Conservation (phyloP, 768 basidiomycete genomes). For the Amanita subjunquillea region DNA sequence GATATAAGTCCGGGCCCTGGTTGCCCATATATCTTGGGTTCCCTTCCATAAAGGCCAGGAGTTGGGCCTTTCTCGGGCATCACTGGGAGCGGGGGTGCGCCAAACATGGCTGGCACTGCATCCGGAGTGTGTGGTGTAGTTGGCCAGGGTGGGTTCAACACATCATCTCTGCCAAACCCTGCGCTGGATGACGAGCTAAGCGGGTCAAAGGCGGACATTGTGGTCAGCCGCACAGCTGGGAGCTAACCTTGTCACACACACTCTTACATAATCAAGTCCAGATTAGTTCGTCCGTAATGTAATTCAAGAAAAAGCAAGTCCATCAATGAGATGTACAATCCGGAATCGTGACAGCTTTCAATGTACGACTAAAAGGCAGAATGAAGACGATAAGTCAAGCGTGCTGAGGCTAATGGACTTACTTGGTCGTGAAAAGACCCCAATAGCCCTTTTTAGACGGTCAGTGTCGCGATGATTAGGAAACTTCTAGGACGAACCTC, state of each 20-base stretch:
- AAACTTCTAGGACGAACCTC: conserved; percentile 23
- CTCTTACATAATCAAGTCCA: conserved; percentile 4
- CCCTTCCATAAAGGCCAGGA: conserved; percentile 60
- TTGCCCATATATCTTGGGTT: conserved; percentile 82
- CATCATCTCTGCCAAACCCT: conserved; percentile 36
- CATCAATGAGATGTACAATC: conserved; percentile 31
- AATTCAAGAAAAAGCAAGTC: background rate
- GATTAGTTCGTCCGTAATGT: background rate
- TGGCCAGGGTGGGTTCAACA: conserved; percentile 61
- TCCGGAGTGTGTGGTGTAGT: conserved; percentile 69
- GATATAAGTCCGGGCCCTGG: conserved; percentile 79
- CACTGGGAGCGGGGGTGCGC: conserved; percentile 42
- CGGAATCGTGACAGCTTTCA: conserved; percentile 63
- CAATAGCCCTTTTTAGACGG: conserved; percentile 26
- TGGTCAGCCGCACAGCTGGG: background rate
- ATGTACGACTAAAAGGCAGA: conserved; percentile 38
- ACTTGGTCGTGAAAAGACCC: conserved; percentile 38
- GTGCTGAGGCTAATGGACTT: conserved; percentile 10
- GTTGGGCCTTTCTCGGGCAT: conserved; percentile 43
- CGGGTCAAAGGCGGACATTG: conserved; percentile 56
- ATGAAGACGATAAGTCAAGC: background rate
- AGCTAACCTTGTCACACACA: background rate
- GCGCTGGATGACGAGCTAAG: conserved; percentile 44
- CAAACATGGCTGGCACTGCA: conserved; percentile 62
- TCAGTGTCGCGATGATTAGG: background rate